A percentile compares a stretch with the other conserved stretches of the same genome.
These are phyloP conservation scores for Kodamaea alishanica DNA, from an alignment of 1,139 yeast genomes.

Conservation along the genomic window DNA sequence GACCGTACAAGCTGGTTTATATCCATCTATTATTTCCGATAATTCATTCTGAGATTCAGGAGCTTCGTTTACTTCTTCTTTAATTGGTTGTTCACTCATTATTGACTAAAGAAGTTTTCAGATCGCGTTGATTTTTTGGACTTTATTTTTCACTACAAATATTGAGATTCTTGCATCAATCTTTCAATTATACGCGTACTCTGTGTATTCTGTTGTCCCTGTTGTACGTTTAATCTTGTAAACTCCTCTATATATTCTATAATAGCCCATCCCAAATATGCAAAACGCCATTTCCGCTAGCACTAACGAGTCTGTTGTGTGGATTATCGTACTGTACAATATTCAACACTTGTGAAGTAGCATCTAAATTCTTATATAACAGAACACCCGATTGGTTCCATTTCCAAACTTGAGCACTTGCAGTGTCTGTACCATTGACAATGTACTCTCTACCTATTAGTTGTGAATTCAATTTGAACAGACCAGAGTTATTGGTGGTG, in stretches of 20 bases:
- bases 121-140: no score
- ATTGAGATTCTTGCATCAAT: no score
- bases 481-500: slow-evolving; percentile 1
- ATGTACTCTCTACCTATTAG: slow-evolving; percentile 2
- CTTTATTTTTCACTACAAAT: no score
- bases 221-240: no score
- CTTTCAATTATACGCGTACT: no score
- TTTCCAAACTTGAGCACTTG: slow-evolving; percentile 10
- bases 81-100: no score
- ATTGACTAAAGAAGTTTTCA: no score
- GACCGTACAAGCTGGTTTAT: slow-evolving; percentile 37
- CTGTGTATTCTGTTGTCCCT: no score
- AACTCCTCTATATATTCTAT: slow-evolving; percentile 2
- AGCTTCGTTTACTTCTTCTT: no score
- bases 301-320: slow-evolving; percentile 17
- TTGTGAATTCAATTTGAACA: slow-evolving; percentile 6
- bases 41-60: no score
- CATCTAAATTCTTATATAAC: slow-evolving; percentile 7
- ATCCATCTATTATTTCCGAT: not conserved
- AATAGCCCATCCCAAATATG: slow-evolving; percentile 24
- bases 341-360: slow-evolving; percentile 10
- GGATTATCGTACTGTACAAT: slow-evolving; percentile 12
- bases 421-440: slow-evolving; percentile 10
- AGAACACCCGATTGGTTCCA: not conserved
- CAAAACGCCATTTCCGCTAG: slow-evolving; percentile 21